phyloP scores from a whole-genome alignment of 139 green algal genomes.

The Tetraselmis chui region DNA sequence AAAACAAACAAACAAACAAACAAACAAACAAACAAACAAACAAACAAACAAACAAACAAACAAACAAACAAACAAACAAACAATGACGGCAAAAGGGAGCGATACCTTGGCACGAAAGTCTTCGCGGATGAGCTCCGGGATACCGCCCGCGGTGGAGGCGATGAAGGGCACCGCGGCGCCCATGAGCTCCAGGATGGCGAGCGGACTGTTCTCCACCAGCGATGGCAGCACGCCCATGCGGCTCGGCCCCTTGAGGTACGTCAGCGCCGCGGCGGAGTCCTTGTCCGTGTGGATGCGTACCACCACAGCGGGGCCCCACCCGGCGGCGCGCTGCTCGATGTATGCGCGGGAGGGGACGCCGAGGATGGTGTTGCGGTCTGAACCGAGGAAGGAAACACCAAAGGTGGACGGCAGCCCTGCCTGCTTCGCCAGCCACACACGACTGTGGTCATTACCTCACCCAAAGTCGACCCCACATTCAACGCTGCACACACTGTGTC shows the following conservation, averaged over 20 bases:
- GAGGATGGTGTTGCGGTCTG: conserved; percentile 4
- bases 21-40: too few species aligned
- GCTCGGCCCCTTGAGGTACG: not conserved
- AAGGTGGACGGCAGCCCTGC: not conserved
- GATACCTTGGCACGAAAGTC: not conserved
- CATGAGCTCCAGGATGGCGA: conserved; percentile 11
- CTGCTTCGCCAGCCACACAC: too few species aligned
- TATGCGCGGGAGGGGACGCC: not conserved
- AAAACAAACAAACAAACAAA: too few species aligned
- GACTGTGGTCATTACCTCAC: too few species aligned
- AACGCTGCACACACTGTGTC: too few species aligned
- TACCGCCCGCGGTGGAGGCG: conserved; percentile 6
- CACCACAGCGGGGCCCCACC: not conserved
- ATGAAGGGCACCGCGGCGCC: conserved; percentile 2
- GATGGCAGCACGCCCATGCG: conserved; percentile 8
- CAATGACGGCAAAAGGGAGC: too few species aligned
- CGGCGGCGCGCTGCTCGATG: not conserved
- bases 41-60: too few species aligned
- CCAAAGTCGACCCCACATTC: too few species aligned
- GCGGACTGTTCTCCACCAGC: conserved; percentile 12
- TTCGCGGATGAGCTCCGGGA: conserved; percentile 12
- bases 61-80: too few species aligned
- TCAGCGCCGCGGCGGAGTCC: conserved; percentile 1
- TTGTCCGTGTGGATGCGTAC: not conserved
- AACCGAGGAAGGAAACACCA: conserved; percentile 5